A percentile compares a stretch with the other conserved stretches of the same genome.
phyloP scores from a whole-genome alignment of 164 flowering plant species.

The Echeveria elegans region DNA sequence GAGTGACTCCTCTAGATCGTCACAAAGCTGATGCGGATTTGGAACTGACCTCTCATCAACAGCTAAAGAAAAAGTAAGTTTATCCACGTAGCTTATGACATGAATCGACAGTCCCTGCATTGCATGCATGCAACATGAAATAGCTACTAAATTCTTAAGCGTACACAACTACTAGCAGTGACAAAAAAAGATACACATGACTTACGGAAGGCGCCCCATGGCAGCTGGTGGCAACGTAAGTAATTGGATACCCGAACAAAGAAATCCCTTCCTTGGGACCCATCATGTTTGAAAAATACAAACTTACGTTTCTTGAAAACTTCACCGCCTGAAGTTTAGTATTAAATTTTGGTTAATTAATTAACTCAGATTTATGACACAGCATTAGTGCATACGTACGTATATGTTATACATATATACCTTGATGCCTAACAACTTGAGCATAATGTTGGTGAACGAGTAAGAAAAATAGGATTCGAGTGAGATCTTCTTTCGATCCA shows the following conservation, averaged over 20 bases:
- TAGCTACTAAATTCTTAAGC: too few relatives aligned
- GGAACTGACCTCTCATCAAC: too few relatives aligned
- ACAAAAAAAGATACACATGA: too few relatives aligned
- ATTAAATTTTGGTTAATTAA: too few relatives aligned
- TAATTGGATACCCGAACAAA: background rate
- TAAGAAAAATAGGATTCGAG: slow-evolving; percentile 37
- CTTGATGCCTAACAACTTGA: slow-evolving; percentile 45
- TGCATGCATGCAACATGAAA: too few relatives aligned
- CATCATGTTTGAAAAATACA: background rate
- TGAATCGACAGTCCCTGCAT: too few relatives aligned
- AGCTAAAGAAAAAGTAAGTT: too few relatives aligned
- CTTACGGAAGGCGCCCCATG: background rate
- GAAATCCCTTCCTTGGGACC: background rate
- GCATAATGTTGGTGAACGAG: slow-evolving; percentile 15
- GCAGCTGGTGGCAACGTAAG: background rate
- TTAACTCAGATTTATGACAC: background rate
- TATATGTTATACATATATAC: slow-evolving; percentile 24
- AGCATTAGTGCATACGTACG: too few relatives aligned
- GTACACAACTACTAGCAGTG: too few relatives aligned
- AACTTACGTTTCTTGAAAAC: background rate
- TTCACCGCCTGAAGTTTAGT: background rate
- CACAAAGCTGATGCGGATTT: too few relatives aligned
- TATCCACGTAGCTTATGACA: too few relatives aligned
- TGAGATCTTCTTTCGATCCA: slow-evolving; percentile 60
- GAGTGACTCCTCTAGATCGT: too few relatives aligned